Base-by-base conservation (phyloP, 78 protist genomes). In the Polysphondylium violaceum region DNA sequence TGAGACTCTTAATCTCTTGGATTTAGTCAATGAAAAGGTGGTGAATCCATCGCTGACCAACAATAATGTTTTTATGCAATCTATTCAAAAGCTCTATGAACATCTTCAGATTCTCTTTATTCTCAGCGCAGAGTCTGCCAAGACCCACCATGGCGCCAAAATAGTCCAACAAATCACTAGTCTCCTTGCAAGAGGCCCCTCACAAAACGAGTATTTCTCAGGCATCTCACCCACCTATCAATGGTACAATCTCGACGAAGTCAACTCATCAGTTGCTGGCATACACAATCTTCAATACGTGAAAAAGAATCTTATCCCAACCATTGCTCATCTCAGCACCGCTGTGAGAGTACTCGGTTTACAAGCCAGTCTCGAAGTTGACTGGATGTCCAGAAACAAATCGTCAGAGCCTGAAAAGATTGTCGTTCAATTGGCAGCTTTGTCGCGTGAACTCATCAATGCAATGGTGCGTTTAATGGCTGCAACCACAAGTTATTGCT, bases 301-400 rank as follows among this genome's bases (percentile, higher is more conserved):
- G 41, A 83, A 83, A 51, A 83, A 83, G 72, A 69, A 69, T 83
- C 25, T 83, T 8, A 63, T 83, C 7, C 67, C 91, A 40, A 74
- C 91, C 1, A 83, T 83, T 59, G 91, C 91, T 14, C 68, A 83
- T 69, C 71, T 83, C 3, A 58, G 74, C 3, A 83, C 77, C 16
- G 36, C 78, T 23, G 91, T 83, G 0, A 60, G 91, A n/a, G 91
- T 83, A 1, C 43, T 83, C 21, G 91, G 91, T 41, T 31, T 83
- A 29, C 91, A 83, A 33, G 91, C 91, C 3, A 58, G 74, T 27
- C 25, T 83, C 2, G 91, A 83, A 43, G 76, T 74, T 11, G 91
- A 83, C 36, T 83, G 91, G 91, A 83, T 83, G 91, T 31, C 91
- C 3, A 53, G 91, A 56, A 83, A 83, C 23, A 53, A 56, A 44